phyloP scores from a whole-genome alignment of 495 filamentous ascomycete genomes.

The Penicillium samsonianum region DNA sequence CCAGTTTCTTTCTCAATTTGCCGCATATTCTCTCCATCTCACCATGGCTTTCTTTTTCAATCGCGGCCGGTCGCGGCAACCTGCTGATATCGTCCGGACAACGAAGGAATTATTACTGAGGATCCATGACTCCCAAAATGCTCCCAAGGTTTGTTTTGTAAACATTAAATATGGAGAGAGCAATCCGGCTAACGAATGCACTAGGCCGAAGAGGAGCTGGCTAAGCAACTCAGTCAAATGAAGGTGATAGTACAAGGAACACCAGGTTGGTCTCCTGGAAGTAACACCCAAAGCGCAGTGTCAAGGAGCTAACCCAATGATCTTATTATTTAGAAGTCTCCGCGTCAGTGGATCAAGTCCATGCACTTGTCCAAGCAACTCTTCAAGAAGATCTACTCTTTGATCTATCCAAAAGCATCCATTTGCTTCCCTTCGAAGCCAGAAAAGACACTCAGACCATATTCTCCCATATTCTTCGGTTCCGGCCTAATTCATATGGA shows the following conservation, averaged over 20 bases:
- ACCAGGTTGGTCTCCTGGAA: conserved; percentile 55
- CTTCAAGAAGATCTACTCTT: conserved; percentile 87
- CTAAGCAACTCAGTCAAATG: conserved; percentile 77
- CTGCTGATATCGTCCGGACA: conserved; percentile 58
- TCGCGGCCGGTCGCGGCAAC: conserved; percentile 56
- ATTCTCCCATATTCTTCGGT: conserved; percentile 84
- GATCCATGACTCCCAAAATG: conserved; percentile 46
- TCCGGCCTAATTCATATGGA: conserved; percentile 57
- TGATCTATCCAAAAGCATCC: conserved; percentile 74
- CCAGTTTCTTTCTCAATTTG: conserved; percentile 12
- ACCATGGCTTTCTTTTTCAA: conserved; percentile 92
- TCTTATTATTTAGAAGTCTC: conserved; percentile 64
- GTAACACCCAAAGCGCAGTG: neutral
- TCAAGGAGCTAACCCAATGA: neutral
- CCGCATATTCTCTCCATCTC: conserved; percentile 14
- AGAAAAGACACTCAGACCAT: conserved; percentile 89
- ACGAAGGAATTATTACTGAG: conserved; percentile 58
- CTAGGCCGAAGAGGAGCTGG: conserved; percentile 72
- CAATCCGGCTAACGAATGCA: conserved; percentile 12
- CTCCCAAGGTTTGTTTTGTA: conserved; percentile 50
- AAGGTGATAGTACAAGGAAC: conserved; percentile 83
- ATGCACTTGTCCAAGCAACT: conserved; percentile 73
- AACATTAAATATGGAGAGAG: conserved; percentile 32
- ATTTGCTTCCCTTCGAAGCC: conserved; percentile 88
- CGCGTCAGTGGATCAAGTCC: conserved; percentile 80